Conservation (phyloP, 306 rosid genomes). For the Urtica urens region DNA sequence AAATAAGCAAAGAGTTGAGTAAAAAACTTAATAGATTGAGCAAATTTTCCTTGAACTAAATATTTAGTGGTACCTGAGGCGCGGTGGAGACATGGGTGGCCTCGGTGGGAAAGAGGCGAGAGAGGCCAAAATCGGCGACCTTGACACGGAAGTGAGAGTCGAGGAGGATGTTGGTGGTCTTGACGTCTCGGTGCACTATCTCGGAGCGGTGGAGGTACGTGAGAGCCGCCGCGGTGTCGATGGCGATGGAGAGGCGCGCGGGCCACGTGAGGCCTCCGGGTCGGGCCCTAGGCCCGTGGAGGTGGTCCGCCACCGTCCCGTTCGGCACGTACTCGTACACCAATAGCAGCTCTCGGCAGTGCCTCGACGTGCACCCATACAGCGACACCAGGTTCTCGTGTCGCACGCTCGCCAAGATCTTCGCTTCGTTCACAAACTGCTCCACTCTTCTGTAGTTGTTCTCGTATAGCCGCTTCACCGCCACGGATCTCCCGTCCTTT, state of each 20-base stretch:
- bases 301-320: conserved; percentile 81
- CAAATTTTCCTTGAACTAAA: too few relatives aligned
- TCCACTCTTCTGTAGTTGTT: conserved; percentile 65
- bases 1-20: too few relatives aligned
- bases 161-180: conserved; percentile 71
- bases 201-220: conserved; percentile 64
- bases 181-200: conserved; percentile 72
- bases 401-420: conserved; percentile 38
- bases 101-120: conserved; percentile 58
- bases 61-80: too few relatives aligned
- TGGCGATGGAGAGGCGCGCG: conserved; percentile 55
- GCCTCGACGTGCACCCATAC: conserved; percentile 80
- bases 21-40: too few relatives aligned
- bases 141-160: conserved; percentile 50
- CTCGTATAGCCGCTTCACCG: conserved; percentile 75
- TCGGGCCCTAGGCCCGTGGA: conserved; percentile 45
- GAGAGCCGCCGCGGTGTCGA: conserved; percentile 69
- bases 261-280: conserved; percentile 42
- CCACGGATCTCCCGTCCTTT: conserved; percentile 58
- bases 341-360: conserved; percentile 69
- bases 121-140: conserved; percentile 86
- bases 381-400: conserved; percentile 67
- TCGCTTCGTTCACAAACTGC: conserved; percentile 72
- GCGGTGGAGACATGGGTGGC: conserved; percentile 74
- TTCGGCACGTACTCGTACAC: conserved; percentile 73